Evolutionary conservation across 2,329 filamentous ascomycete genomes (phyloP).

Genomic region (Monilinia aucupariae): DNA sequence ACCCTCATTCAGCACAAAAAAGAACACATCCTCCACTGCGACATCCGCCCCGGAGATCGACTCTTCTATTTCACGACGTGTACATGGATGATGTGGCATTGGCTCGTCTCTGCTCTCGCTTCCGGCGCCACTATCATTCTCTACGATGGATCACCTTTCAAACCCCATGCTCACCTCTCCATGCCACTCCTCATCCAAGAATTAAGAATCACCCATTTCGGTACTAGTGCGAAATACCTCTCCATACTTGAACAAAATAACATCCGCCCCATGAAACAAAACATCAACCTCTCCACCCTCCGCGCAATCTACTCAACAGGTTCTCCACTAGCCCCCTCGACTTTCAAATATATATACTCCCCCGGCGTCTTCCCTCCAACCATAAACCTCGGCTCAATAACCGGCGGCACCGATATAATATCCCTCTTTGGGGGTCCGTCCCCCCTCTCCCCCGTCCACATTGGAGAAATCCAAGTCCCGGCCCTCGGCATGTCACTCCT

Average conservation of each 20-base stretch:
- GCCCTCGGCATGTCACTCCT: slow-evolving; percentile 74
- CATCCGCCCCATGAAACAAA: slow-evolving; percentile 48
- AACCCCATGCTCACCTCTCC: slow-evolving; percentile 69
- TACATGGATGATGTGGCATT: slow-evolving; percentile 99
- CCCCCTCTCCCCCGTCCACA: slow-evolving; percentile 65
- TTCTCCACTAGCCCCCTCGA: slow-evolving; percentile 85
- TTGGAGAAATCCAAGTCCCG: slow-evolving; percentile 71
- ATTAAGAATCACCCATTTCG: slow-evolving; percentile 83
- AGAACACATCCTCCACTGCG: slow-evolving; percentile 83
- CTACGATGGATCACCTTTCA: slow-evolving; percentile 90
- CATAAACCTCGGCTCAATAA: slow-evolving; percentile 90
- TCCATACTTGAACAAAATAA: slow-evolving; percentile 79
- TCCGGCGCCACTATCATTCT: slow-evolving; percentile 77
- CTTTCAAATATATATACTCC: slow-evolving; percentile 80
- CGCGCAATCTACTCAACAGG: slow-evolving; percentile 91
- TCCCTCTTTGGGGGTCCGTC: slow-evolving; percentile 88
- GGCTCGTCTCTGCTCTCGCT: slow-evolving; percentile 81
- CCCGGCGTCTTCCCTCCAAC: slow-evolving; percentile 63
- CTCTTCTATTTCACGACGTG: slow-evolving; percentile 93
- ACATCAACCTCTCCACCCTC: slow-evolving; percentile 57
- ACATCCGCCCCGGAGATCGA: slow-evolving; percentile 64
- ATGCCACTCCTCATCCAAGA: slow-evolving; percentile 78
- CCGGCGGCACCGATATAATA: slow-evolving; percentile 93
- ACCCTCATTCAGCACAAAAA: slow-evolving; percentile 97
- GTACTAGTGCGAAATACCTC: slow-evolving; percentile 90